phyloP scores from a whole-genome alignment of 2,329 filamentous ascomycete species.

The Laburnicola sp. region DNA sequence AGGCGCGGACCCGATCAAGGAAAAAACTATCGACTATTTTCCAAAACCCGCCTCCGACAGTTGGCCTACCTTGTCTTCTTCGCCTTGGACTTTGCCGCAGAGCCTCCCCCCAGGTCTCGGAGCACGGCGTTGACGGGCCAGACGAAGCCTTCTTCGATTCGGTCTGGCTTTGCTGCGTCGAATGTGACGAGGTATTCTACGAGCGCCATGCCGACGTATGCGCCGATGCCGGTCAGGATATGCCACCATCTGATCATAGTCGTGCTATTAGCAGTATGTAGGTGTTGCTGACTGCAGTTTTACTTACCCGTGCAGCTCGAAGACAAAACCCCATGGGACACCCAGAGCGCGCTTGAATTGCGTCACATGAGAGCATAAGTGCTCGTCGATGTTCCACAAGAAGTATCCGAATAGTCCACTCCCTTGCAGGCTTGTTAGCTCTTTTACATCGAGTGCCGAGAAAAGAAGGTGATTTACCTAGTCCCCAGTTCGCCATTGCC shows the following conservation, averaged over 20 bases:
- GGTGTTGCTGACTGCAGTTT: neutral
- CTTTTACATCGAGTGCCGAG: neutral
- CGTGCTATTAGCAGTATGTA: neutral
- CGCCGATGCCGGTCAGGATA: conserved; percentile 60
- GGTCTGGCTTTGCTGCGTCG: conserved; percentile 29
- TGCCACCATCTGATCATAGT: conserved; percentile 59
- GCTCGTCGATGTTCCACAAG: conserved; percentile 62
- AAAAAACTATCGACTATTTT: neutral
- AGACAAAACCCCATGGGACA: conserved; percentile 58
- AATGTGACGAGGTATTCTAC: conserved; percentile 44
- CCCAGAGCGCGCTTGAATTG: conserved; percentile 52
- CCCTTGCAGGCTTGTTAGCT: conserved; percentile 22
- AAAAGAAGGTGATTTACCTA: conserved; percentile 21
- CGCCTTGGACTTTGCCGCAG: conserved; percentile 3
- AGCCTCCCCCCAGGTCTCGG: conserved; percentile 28
- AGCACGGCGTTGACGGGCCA: conserved; percentile 41
- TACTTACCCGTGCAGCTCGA: conserved; percentile 59
- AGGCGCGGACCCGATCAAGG: neutral
- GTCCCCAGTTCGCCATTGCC: conserved; percentile 33
- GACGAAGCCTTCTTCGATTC: conserved; percentile 40
- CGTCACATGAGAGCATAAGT: conserved; percentile 56
- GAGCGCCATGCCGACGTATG: conserved; percentile 48
- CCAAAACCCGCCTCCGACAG: neutral
- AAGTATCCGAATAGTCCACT: conserved; percentile 55
- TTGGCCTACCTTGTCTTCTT: conserved; percentile 18